phyloP scores from a whole-genome alignment of 108 stramenopile genomes.

The Cyclostephanos tholiformis region DNA sequence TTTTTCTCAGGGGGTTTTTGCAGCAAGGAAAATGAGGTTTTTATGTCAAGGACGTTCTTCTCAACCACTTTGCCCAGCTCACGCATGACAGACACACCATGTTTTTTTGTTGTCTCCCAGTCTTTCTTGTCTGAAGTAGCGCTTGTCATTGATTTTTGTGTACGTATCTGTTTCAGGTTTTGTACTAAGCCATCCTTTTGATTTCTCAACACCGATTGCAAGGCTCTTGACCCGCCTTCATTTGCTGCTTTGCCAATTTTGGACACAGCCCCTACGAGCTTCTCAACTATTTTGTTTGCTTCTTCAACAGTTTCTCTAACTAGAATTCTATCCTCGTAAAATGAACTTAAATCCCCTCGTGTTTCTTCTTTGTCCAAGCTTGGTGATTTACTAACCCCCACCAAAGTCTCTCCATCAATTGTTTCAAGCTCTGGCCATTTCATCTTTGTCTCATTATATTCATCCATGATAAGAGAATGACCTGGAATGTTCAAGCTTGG shows the following conservation, averaged over 20 bases:
- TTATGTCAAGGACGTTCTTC: slow-evolving; percentile 48
- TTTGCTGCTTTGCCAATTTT: slow-evolving; percentile 50
- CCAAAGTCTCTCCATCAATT: slow-evolving; percentile 11
- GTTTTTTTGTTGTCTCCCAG: slow-evolving; percentile 10
- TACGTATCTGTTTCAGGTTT: slow-evolving; percentile 42
- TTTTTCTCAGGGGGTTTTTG: slow-evolving; percentile 47
- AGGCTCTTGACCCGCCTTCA: slow-evolving; percentile 33
- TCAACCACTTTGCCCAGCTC: slow-evolving; percentile 52
- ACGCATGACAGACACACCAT: slow-evolving; percentile 29
- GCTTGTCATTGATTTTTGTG: neutral
- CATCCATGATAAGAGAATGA: slow-evolving; percentile 32
- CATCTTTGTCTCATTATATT: slow-evolving; percentile 19
- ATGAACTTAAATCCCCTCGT: slow-evolving; percentile 4
- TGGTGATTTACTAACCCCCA: slow-evolving; percentile 16
- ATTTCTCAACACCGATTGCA: slow-evolving; percentile 34
- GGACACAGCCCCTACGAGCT: slow-evolving; percentile 45
- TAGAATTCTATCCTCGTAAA: slow-evolving; percentile 9
- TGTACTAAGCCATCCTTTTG: slow-evolving; percentile 41
- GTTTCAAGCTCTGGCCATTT: neutral
- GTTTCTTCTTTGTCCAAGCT: slow-evolving; percentile 27
- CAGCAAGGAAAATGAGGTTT: slow-evolving; percentile 33
- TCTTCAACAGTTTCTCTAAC: slow-evolving; percentile 32
- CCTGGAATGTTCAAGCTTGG: slow-evolving; percentile 43
- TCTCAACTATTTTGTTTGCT: slow-evolving; percentile 42
- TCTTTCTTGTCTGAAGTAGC: neutral